These are phyloP conservation scores for Rhodocollybia butyracea DNA, from an alignment of 768 basidiomycete genomes.

Conservation along the genomic window DNA sequence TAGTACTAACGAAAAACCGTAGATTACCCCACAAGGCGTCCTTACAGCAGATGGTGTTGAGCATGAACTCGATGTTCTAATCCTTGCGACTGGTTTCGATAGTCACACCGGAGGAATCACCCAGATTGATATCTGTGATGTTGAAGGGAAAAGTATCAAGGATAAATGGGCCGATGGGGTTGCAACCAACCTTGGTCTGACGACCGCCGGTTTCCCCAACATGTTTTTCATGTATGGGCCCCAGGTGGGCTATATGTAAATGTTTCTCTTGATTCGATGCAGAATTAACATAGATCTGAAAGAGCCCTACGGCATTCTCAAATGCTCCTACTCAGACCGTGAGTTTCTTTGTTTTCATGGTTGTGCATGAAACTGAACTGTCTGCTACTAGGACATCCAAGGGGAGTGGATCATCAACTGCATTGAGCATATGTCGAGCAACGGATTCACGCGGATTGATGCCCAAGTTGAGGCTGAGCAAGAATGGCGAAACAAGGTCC, in stretches of 20 bases:
- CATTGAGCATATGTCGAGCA: conserved; percentile 12
- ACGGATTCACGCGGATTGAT: neutral
- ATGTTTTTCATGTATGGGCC: conserved; percentile 16
- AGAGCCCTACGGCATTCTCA: too few relatives aligned
- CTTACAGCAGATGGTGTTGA: conserved; percentile 7
- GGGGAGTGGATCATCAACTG: conserved; percentile 22
- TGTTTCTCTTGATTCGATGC: too few relatives aligned
- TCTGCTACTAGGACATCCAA: conserved; percentile 18
- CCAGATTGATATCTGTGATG: conserved; percentile 16
- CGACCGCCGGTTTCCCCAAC: conserved; percentile 13
- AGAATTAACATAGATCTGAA: too few relatives aligned
- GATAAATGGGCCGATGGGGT: conserved; percentile 16
- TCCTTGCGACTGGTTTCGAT: conserved; percentile 18
- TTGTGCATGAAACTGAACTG: neutral
- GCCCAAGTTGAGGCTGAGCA: neutral
- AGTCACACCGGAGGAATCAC: conserved; percentile 11
- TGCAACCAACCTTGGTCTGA: conserved; percentile 13
- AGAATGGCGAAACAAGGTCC: neutral
- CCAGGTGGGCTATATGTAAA: too few relatives aligned
- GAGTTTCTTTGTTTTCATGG: neutral
- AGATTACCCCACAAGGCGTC: conserved; percentile 12
- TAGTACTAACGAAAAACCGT: too few relatives aligned
- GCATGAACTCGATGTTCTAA: conserved; percentile 14
- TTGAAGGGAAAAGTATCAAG: conserved; percentile 11
- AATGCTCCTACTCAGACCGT: neutral